Percentiles rank a stretch among this genome's conserved stretches.
phyloP scores from a whole-genome alignment of 352 stramenopile species.

The Pythium sukuiense region DNA sequence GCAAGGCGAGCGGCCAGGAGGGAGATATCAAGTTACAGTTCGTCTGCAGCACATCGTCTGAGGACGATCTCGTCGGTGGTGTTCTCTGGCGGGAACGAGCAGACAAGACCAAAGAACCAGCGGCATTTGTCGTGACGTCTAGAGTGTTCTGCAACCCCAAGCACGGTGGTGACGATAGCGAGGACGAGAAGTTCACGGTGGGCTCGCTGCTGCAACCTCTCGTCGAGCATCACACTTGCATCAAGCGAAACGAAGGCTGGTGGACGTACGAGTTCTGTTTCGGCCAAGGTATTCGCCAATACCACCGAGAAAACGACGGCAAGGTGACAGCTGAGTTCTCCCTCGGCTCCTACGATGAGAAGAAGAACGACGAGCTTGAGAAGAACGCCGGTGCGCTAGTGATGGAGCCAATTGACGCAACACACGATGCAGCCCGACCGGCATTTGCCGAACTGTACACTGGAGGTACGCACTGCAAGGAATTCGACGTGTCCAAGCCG shows the following conservation, averaged over 20 bases:
- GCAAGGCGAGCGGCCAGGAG: conserved; percentile 8
- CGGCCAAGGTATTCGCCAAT: conserved; percentile 65
- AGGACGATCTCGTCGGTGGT: conserved; percentile 48
- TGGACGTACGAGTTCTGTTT: conserved; percentile 88
- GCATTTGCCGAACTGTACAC: conserved; percentile 75
- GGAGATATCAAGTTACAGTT: conserved; percentile 63
- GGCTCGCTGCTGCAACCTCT: conserved; percentile 54
- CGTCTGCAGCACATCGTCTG: conserved; percentile 48
- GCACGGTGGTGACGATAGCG: conserved; percentile 42
- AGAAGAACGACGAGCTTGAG: conserved; percentile 54
- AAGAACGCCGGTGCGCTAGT: conserved; percentile 46
- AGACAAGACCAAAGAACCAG: conserved; percentile 7
- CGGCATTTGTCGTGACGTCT: conserved; percentile 62
- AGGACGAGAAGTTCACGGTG: conserved; percentile 51
- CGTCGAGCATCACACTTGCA: conserved; percentile 47
- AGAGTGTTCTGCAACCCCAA: conserved; percentile 66
- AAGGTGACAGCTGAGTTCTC: conserved; percentile 69
- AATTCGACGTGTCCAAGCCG: conserved; percentile 56
- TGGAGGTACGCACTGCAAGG: conserved; percentile 70
- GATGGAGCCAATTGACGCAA: conserved; percentile 76
- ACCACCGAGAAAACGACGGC: conserved; percentile 68
- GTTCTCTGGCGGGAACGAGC: conserved; percentile 37
- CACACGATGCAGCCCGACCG: conserved; percentile 64
- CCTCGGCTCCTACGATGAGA: conserved; percentile 52
- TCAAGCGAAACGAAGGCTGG: conserved; percentile 82